Base-by-base conservation (phyloP, 768 basidiomycete species). In the Tylopilus subfusipes region DNA sequence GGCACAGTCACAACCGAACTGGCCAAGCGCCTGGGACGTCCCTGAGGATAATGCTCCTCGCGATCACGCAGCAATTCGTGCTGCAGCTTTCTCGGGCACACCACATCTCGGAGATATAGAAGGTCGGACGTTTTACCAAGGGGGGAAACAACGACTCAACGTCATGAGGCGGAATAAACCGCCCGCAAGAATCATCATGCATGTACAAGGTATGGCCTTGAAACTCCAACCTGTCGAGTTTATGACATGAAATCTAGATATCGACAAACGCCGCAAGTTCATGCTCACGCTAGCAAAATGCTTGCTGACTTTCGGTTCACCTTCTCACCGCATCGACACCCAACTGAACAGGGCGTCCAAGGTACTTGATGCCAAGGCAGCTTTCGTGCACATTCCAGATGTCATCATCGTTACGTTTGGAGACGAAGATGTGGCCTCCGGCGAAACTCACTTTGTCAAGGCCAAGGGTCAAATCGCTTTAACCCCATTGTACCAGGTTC, bases 241-340 rank as follows among this genome's bases (percentile, higher is more conserved):
- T 30, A 55, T 44, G 44, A 46, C 53, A 33, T 22, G 54, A 43
- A 30, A 52, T 31, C 16, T 53, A 83, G 83, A 79, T 49, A 66
- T 78, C 9, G 68, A 73, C 29, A 75, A 72, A 43, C 77, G 82
- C 48, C 76, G 79, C 53, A 83, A 86, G 50, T 97, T 97, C 73
- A 78, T 97, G 47, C 75, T 95, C 62, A 86, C 86, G 66, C 80
- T 97, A 24, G 90, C 92, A 3, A 88, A 91, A 67, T 90, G 90
- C 12, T 79, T 98, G 54, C 82, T 98, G 67, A 79, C 85, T n/a
- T 95, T 90, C 68, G 94, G 94, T 19, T 90, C 93, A n/a, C 93
- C 93, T 2, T 93, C 92, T 21, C 95, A 97, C 69, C 81, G 95
- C 19, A 87, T 95, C 58, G 93, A 96, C 72, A 85, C 90, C 1